These are phyloP conservation scores for Penicillium robsamsonii DNA, from an alignment of 495 filamentous ascomycete species.

Conservation along the genomic window DNA sequence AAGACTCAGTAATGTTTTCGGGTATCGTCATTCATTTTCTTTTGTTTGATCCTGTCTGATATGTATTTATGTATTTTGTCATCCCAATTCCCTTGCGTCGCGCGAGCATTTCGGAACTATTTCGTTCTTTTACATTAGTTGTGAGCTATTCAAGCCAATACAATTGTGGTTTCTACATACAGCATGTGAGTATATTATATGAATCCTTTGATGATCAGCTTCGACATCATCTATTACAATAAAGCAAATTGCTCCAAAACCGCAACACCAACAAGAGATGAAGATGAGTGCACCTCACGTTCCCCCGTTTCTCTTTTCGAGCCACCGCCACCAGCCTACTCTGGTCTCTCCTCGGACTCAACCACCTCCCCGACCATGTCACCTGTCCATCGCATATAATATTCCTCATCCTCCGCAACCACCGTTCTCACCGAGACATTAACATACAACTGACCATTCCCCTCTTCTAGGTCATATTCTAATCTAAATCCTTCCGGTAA, in stretches of 20 bases:
- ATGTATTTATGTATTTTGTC: neutral
- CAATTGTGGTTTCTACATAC: neutral
- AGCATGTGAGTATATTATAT: neutral
- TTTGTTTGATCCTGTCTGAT: neutral
- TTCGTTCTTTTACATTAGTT: neutral
- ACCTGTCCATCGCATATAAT: slow-evolving; percentile 32
- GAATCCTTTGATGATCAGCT: slow-evolving; percentile 18
- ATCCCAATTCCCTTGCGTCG: neutral
- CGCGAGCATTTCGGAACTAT: neutral
- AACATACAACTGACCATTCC: slow-evolving; percentile 12
- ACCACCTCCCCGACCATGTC: slow-evolving; percentile 22
- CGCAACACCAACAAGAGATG: slow-evolving; percentile 15
- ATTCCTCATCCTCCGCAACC: slow-evolving; percentile 19
- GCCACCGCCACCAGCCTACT: neutral
- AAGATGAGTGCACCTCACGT: neutral
- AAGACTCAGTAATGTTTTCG: neutral
- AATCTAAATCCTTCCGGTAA: slow-evolving; percentile 22
- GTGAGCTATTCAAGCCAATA: neutral
- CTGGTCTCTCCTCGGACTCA: neutral
- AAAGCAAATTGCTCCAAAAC: slow-evolving; percentile 28
- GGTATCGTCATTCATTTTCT: neutral
- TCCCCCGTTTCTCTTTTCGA: neutral
- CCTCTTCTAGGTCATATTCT: slow-evolving; percentile 14
- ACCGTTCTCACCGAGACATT: slow-evolving; percentile 20
- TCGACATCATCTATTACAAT: slow-evolving; percentile 9